phyloP scores from a whole-genome alignment of 1,284 basidiomycete genomes.

The Ceratorhiza oryzae-sativae region DNA sequence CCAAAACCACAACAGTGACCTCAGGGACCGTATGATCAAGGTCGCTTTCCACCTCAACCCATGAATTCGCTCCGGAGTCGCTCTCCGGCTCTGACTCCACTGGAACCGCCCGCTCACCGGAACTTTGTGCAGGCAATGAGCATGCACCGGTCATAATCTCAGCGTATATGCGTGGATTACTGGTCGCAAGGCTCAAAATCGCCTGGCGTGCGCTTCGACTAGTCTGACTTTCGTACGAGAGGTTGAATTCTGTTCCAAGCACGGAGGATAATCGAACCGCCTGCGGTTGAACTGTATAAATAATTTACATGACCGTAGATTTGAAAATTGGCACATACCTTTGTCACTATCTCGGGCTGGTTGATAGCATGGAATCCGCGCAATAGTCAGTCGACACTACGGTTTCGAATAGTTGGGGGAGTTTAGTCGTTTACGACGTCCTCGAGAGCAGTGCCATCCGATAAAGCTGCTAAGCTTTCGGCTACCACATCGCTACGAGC shows the following conservation, averaged over 20 bases:
- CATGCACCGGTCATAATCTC: neutral
- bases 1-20: neutral
- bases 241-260: constrained; percentile 33
- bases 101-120: no score
- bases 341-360: constrained; percentile 14
- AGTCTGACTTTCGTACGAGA: constrained; percentile 42
- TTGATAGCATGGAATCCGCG: constrained; percentile 18
- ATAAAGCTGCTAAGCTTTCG: neutral
- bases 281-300: constrained; percentile 1
- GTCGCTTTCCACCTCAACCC: neutral
- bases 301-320: no score
- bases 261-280: constrained; percentile 39
- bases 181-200: constrained; percentile 16
- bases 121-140: neutral
- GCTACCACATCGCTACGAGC: constrained; percentile 48
- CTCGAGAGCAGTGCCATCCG: neutral
- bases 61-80: neutral
- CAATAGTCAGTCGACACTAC: constrained; percentile 5
- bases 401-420: constrained; percentile 2
- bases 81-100: neutral
- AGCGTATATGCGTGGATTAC: neutral
- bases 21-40: neutral
- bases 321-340: neutral
- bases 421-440: neutral
- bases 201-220: no score